phyloP scores from a whole-genome alignment of 768 basidiomycete genomes.

The Megacollybia marginata region DNA sequence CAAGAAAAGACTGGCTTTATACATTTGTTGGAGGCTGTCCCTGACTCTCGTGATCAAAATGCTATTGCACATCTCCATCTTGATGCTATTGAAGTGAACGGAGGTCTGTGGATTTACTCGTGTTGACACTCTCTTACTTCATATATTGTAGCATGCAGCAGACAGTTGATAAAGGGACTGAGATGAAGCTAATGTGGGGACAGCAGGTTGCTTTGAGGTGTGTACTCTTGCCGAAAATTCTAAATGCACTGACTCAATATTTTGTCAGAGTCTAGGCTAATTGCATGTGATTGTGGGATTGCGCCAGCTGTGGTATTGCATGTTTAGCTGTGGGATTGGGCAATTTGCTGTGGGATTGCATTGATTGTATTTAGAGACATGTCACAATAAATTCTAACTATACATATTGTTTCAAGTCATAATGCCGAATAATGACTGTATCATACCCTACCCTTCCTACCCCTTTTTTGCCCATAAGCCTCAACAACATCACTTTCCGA shows the following conservation, averaged over 20 bases:
- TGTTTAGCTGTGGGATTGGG: no score
- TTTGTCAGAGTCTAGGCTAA: no score
- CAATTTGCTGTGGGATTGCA: no score
- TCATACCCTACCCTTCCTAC: no score
- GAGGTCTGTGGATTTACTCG: conserved; percentile 5
- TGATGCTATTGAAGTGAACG: conserved; percentile 10
- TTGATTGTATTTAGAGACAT: no score
- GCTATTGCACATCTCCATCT: conserved; percentile 16
- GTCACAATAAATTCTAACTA: no score
- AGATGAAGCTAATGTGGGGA: conserved; percentile 7
- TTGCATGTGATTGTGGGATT: no score
- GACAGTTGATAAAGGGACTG: conserved; percentile 13
- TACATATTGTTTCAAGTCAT: no score
- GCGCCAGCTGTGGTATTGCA: no score
- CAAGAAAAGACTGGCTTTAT: conserved; percentile 13
- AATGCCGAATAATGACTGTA: no score
- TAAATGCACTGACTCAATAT: neutral
- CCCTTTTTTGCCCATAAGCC: no score
- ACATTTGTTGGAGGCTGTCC: conserved; percentile 9
- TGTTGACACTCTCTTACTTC: neutral
- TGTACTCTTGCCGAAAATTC: neutral
- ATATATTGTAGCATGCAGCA: conserved; percentile 8
- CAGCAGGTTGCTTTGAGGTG: conserved; percentile 5
- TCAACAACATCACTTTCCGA: no score
- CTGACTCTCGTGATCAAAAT: conserved; percentile 8